Evolutionary conservation across 345 rosid species (phyloP).

Genomic region (Microthlaspi erraticum): DNA sequence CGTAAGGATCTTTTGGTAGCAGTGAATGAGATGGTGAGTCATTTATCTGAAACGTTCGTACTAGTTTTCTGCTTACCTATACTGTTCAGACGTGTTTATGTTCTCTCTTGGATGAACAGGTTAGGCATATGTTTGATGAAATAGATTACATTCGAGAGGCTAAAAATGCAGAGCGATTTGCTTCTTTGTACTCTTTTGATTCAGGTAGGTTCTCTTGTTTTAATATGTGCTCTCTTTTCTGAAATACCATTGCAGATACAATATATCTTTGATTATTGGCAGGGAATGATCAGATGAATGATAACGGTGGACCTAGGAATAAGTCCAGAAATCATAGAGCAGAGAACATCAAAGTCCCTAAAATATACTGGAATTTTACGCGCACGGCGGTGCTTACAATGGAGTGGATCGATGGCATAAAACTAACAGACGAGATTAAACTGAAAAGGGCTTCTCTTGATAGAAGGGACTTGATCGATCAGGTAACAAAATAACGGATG

Average conservation of each 20-base stretch:
- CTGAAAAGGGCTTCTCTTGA: constrained; percentile 64
- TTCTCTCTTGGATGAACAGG: constrained; percentile 75
- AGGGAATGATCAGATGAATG: constrained; percentile 53
- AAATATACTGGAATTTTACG: constrained; percentile 83
- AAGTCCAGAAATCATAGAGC: constrained; percentile 46
- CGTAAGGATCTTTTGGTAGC: constrained; percentile 88
- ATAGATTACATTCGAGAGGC: constrained; percentile 89
- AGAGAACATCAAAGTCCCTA: constrained; percentile 78
- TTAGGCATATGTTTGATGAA: constrained; percentile 99
- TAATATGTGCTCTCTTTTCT: constrained; percentile 17
- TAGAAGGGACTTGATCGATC: constrained; percentile 81
- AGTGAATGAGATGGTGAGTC: constrained; percentile 89
- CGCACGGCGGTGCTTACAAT: constrained; percentile 88
- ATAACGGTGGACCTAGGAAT: constrained; percentile 43
- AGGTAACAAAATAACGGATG: constrained; percentile 51
- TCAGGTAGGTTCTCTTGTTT: constrained; percentile 54
- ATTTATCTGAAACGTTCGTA: constrained; percentile 20
- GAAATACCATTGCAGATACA: constrained; percentile 4
- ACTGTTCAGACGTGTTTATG: constrained; percentile 49
- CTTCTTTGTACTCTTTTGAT: constrained; percentile 66
- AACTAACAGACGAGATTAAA: constrained; percentile 76
- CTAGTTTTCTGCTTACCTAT: constrained; percentile 33
- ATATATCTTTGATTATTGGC: constrained; percentile 24
- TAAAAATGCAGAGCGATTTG: constrained; percentile 93
- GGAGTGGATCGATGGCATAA: constrained; percentile 99